A percentile compares a stretch with the other conserved stretches of the same genome.
Conservation (phyloP, 2,329 filamentous ascomycete genomes). For the Cephalotrichum gorgonifer region DNA sequence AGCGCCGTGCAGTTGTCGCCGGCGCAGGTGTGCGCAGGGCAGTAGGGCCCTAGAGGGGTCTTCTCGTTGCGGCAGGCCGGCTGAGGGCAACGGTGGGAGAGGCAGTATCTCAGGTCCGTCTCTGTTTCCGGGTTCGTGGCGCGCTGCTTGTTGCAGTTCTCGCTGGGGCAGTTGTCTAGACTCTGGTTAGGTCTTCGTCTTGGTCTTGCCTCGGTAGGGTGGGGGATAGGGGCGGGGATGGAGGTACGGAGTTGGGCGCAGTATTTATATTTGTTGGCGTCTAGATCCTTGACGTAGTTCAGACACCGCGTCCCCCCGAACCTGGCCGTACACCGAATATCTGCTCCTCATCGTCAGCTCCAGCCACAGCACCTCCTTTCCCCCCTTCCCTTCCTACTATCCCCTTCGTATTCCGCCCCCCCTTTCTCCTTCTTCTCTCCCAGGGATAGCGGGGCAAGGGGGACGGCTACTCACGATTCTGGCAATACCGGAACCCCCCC, state of each 20-base stretch:
- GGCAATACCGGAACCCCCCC: background rate
- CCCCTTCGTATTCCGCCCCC: background rate
- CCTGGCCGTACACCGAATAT: slow-evolving; percentile 8
- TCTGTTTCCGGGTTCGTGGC: background rate
- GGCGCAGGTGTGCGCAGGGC: slow-evolving; percentile 12
- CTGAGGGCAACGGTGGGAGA: slow-evolving; percentile 14
- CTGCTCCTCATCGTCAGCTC: slow-evolving; percentile 6
- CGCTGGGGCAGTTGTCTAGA: slow-evolving; percentile 12
- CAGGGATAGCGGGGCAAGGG: background rate
- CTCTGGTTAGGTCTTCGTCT: too few relatives aligned
- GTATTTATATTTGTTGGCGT: slow-evolving; percentile 12
- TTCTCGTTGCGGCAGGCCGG: slow-evolving; percentile 7
- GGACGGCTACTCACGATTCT: background rate
- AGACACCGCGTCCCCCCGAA: slow-evolving; percentile 8
- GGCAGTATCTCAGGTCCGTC: slow-evolving; percentile 11
- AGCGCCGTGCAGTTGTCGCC: slow-evolving; percentile 10
- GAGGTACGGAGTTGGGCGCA: slow-evolving; percentile 11
- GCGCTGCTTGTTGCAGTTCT: slow-evolving; percentile 8
- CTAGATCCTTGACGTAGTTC: slow-evolving; percentile 11
- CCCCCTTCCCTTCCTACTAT: background rate
- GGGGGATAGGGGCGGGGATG: background rate
- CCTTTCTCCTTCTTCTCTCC: background rate
- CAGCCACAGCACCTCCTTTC: too few relatives aligned
- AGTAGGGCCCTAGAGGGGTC: slow-evolving; percentile 4
- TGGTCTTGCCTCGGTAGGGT: background rate